A percentile compares a stretch with the other conserved stretches of the same genome.
phyloP scores from a whole-genome alignment of 2,329 filamentous ascomycete genomes.

The Pestalotiopsis sp. region DNA sequence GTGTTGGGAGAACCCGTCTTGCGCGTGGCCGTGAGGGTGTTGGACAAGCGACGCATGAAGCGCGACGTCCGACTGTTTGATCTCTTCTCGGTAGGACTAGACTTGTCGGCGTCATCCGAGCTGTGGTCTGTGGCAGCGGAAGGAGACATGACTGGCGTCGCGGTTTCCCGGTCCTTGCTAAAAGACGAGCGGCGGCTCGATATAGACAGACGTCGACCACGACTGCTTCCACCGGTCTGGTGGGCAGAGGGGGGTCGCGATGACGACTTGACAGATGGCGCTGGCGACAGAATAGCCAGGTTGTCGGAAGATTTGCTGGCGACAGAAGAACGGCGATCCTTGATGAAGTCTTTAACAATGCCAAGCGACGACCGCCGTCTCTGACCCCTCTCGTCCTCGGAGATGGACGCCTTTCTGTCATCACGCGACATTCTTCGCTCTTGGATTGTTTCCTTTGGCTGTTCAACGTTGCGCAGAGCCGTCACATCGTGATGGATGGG shows the following conservation, averaged over 20 bases:
- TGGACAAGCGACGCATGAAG: slow-evolving; percentile 62
- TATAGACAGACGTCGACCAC: slow-evolving; percentile 65
- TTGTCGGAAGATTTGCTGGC: slow-evolving; percentile 50
- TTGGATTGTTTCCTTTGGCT: slow-evolving; percentile 47
- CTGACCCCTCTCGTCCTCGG: slow-evolving; percentile 36
- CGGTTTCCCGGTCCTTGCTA: slow-evolving; percentile 42
- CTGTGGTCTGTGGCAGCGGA: slow-evolving; percentile 45
- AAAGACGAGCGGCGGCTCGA: slow-evolving; percentile 60
- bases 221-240: slow-evolving; percentile 46
- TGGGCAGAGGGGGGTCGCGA: slow-evolving; percentile 50
- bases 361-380: slow-evolving; percentile 60
- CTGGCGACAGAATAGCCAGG: slow-evolving; percentile 28
- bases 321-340: slow-evolving; percentile 56
- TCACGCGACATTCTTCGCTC: slow-evolving; percentile 49
- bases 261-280: slow-evolving; percentile 41
- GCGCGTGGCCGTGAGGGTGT: slow-evolving; percentile 46
- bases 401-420: slow-evolving; percentile 32
- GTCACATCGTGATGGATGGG: slow-evolving; percentile 28
- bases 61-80: slow-evolving; percentile 53
- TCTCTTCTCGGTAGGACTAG: slow-evolving; percentile 42
- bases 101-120: slow-evolving; percentile 49
- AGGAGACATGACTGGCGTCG: slow-evolving; percentile 37
- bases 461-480: slow-evolving; percentile 20
- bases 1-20: slow-evolving; percentile 48
- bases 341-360: slow-evolving; percentile 63